These are phyloP conservation scores for Mortierella antarctica DNA, from an alignment of 192 early-diverging fungal species.

Conservation along the genomic window DNA sequence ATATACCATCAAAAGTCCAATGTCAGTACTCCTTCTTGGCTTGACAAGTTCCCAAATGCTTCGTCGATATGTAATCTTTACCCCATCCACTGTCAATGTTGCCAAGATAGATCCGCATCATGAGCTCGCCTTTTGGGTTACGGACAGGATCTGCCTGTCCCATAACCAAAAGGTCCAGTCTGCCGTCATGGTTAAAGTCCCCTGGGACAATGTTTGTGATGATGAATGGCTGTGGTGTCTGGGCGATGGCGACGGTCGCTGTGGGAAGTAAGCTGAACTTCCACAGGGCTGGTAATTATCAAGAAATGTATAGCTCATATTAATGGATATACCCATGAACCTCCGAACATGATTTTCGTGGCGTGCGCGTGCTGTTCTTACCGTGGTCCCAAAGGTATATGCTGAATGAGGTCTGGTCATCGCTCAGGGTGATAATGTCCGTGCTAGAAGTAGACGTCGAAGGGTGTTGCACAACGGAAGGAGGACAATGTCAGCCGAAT, in stretches of 20 bases:
- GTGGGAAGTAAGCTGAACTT: slow-evolving; percentile 56
- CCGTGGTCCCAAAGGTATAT: slow-evolving; percentile 79
- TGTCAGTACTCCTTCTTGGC: neutral
- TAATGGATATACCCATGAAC: neutral
- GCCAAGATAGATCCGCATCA: slow-evolving; percentile 80
- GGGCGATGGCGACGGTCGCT: slow-evolving; percentile 59
- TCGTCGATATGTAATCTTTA: slow-evolving; percentile 13
- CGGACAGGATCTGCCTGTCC: slow-evolving; percentile 56
- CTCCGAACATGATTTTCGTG: neutral
- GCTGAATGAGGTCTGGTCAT: slow-evolving; percentile 74
- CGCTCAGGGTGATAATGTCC: slow-evolving; percentile 81
- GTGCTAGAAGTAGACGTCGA: slow-evolving; percentile 57
- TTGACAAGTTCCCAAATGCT: neutral
- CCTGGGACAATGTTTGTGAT: slow-evolving; percentile 84
- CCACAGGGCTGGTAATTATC: slow-evolving; percentile 30
- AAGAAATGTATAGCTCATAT: neutral
- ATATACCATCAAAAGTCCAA: neutral
- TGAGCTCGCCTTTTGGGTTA: slow-evolving; percentile 55
- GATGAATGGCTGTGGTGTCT: slow-evolving; percentile 46
- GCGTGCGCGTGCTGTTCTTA: slow-evolving; percentile 24
- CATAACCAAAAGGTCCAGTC: slow-evolving; percentile 86
- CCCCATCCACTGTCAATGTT: slow-evolving; percentile 73
- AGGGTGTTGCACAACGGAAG: neutral
- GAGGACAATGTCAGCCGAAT: neutral
- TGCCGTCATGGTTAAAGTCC: slow-evolving; percentile 92